Conservation (phyloP, 2,329 filamentous ascomycete species). For the Pseudogymnoascus sp. region DNA sequence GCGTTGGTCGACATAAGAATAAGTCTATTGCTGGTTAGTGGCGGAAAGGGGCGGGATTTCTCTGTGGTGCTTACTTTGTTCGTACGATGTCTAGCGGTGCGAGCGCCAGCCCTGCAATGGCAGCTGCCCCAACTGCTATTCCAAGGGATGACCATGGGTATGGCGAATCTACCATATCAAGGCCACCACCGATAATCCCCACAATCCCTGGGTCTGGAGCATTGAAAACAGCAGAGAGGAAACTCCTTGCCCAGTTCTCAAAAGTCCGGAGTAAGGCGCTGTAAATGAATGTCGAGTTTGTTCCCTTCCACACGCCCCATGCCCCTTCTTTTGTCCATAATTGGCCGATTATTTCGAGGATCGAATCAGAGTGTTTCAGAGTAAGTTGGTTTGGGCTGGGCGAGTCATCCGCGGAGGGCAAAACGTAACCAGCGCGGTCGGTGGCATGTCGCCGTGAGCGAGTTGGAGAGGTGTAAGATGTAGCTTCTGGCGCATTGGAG, state of each 20-base stretch:
- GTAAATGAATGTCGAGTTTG: conserved; percentile 89
- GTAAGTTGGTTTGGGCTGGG: conserved; percentile 54
- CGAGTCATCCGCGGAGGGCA: conserved; percentile 33
- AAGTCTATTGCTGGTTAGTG: conserved; percentile 46
- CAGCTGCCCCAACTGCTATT: conserved; percentile 58
- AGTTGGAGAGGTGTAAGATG: conserved; percentile 34
- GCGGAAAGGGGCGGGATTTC: not conserved
- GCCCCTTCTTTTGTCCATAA: conserved; percentile 84
- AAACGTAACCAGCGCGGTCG: conserved; percentile 23
- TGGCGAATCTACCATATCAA: conserved; percentile 70
- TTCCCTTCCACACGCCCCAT: conserved; percentile 90
- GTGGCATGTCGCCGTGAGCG: conserved; percentile 29
- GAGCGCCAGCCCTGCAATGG: conserved; percentile 70
- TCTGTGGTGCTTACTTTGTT: conserved; percentile 46
- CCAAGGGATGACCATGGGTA: conserved; percentile 75
- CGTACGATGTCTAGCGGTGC: conserved; percentile 85
- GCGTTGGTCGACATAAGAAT: conserved; percentile 76
- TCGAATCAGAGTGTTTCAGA: conserved; percentile 68
- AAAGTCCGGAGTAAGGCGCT: conserved; percentile 76
- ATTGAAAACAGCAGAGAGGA: conserved; percentile 85
- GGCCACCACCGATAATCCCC: conserved; percentile 25
- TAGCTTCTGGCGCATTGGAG: conserved; percentile 41
- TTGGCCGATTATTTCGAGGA: conserved; percentile 79
- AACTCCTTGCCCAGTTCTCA: conserved; percentile 85
- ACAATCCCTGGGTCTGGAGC: conserved; percentile 75